Conservation (phyloP, 75 land plant genomes). For the Selaginella moellendorffii region DNA sequence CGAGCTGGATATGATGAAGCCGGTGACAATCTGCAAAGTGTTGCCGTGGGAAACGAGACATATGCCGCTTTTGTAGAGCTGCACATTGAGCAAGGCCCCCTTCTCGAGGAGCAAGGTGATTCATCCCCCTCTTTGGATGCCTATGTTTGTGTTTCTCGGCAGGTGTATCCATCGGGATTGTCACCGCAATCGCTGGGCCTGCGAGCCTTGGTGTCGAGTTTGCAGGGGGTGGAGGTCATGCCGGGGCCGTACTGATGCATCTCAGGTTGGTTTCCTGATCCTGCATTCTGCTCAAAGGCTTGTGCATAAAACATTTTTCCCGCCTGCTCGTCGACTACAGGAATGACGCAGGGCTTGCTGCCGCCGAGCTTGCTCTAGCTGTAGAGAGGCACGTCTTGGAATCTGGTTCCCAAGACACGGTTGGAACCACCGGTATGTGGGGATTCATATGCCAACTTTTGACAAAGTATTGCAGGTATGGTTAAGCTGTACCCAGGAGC, state of each 20-base stretch:
- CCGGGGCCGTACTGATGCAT: constrained; percentile 95
- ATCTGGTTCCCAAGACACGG: constrained; percentile 79
- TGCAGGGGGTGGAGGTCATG: constrained; percentile 94
- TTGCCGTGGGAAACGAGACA: constrained; percentile 33
- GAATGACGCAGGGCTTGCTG: constrained; percentile 95
- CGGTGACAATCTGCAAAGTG: constrained; percentile 31
- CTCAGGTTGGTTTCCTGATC: constrained; percentile 13
- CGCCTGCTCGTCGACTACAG: constrained; percentile 18
- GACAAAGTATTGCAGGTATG: constrained; percentile 26
- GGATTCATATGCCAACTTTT: background rate
- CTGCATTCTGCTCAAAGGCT: background rate
- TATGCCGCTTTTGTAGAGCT: constrained; percentile 82
- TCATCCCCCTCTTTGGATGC: background rate
- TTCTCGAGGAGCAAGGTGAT: constrained; percentile 84
- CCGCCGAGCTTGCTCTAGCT: constrained; percentile 83
- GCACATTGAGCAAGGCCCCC: constrained; percentile 96
- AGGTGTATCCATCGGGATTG: constrained; percentile 84
- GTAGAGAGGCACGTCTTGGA: constrained; percentile 90
- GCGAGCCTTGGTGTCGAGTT: constrained; percentile 90
- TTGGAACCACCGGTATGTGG: constrained; percentile 78
- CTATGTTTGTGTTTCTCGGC: constrained; percentile 10
- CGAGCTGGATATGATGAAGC: constrained; percentile 55
- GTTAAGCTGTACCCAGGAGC: constrained; percentile 84
- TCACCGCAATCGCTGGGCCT: constrained; percentile 97
- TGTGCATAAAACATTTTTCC: too few relatives aligned